Evolutionary conservation across 345 rosid species (phyloP), one percentile per base, ranked within the genome.

Genomic region (Mangifera indica): DNA sequence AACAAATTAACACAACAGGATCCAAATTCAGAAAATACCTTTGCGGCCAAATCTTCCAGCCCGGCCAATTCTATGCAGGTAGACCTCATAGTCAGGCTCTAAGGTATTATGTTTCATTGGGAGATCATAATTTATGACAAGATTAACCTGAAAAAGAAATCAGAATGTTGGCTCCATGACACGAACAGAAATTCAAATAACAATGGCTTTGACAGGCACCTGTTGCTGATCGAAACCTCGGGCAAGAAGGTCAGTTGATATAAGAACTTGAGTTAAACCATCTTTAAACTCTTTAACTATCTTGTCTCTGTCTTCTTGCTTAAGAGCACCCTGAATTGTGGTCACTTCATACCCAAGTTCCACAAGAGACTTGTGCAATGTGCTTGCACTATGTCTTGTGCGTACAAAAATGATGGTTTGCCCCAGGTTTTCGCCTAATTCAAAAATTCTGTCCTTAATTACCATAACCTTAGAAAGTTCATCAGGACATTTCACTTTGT

Each of bases 221-320:
- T 87, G 91, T 62, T 91, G 91, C 74, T 95, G 98, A 73, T 95
- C 99, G 74, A 95, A 95, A 32, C 98, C 99, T 66, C 98, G 85
- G 10, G 98, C 92, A 67, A 95, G 92, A 45, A 92, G 83, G 25
- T 95, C 98, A 1, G 98, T 95, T 5, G 98, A 87, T 58, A 95
- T 95, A 66, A 92, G 93, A 69, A 95, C 93, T 78, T 86, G 87
- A 22, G 99, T 95, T 21, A 95, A 65, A 21, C 93, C 89, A 78
- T 89, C 97, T 79, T 82, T 92, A 76, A 95, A 95, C 77, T 95
- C 97, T 74, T 85, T 87, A 49, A 95, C 89, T 26, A 95, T 89
- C 81, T 84, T 89, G 75, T 95, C 98, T 29, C 98, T 84, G 58
- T 89, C 93, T 46, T 77, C 91, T 68, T 79, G 89, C 45, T 55